Percentiles rank a stretch among this genome's conserved stretches.
Conservation (phyloP, 257 asterid genomes). For the Nicotiana sylvestris region DNA sequence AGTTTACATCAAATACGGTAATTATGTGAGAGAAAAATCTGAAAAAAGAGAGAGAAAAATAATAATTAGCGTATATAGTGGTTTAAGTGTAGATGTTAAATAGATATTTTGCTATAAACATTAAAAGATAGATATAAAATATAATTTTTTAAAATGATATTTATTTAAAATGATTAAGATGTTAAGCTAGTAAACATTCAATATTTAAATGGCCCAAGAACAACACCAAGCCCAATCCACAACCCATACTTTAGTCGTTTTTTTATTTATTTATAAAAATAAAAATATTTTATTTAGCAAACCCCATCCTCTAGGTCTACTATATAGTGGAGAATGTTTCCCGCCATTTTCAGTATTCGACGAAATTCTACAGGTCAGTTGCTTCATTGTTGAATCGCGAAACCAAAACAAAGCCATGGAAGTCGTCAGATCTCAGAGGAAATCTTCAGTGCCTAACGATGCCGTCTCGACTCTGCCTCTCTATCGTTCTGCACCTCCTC, state of each 20-base stretch:
- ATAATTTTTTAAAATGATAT: too few species aligned
- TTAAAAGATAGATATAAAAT: too few species aligned
- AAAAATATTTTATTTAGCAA: not conserved
- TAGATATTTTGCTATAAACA: too few species aligned
- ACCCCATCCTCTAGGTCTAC: not conserved
- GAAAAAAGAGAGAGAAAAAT: too few species aligned
- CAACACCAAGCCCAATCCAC: not conserved
- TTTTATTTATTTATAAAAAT: too few species aligned
- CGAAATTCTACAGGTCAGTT: not conserved
- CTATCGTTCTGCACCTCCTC: slow-evolving; percentile 82
- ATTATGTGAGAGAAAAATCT: too few species aligned
- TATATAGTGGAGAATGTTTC: slow-evolving; percentile 33
- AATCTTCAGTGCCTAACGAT: slow-evolving; percentile 25
- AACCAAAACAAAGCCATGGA: slow-evolving; percentile 40
- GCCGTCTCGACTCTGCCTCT: slow-evolving; percentile 47
- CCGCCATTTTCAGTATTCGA: slow-evolving; percentile 39
- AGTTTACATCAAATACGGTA: too few species aligned
- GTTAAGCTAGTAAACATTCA: too few species aligned
- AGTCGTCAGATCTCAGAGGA: slow-evolving; percentile 48
- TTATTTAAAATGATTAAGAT: too few species aligned
- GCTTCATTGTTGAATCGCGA: not conserved
- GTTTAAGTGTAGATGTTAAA: too few species aligned
- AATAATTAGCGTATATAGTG: too few species aligned
- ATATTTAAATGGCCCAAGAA: too few species aligned
- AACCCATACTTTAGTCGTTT: not conserved